Conservation (phyloP, 139 green algal genomes). For the Marvania coccoides region DNA sequence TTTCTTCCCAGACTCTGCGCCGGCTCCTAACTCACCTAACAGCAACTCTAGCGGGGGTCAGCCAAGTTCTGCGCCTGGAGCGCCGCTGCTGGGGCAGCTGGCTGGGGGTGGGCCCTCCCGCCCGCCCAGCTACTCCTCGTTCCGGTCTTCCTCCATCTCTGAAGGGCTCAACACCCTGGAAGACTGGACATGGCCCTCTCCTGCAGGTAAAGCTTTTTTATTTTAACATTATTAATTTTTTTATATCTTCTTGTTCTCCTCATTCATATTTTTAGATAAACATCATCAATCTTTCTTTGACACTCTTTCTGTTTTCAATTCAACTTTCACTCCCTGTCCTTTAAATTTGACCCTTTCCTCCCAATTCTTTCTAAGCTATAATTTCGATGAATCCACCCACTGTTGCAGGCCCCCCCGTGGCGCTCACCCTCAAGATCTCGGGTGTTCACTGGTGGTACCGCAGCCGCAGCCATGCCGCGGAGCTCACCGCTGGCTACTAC, state of each 20-base stretch:
- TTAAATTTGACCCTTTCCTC: no score
- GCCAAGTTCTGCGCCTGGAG: not conserved
- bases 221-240: no score
- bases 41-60: not conserved
- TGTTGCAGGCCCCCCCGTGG: conserved; percentile 6
- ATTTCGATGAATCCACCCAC: no score
- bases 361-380: no score
- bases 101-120: not conserved
- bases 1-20: not conserved
- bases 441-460: conserved; percentile 92
- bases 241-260: no score
- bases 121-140: conserved; percentile 3
- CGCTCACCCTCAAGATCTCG: conserved; percentile 44
- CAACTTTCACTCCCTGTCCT: no score
- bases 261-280: no score
- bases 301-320: no score
- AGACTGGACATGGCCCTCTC: conserved; percentile 1
- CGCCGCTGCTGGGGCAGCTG: not conserved
- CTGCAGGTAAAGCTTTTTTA: not conserved
- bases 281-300: no score
- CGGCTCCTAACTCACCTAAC: not conserved
- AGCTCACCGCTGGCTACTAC: conserved; percentile 96
- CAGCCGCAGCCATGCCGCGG: conserved; percentile 75
- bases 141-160: not conserved
- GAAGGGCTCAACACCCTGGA: conserved; percentile 1